Percentiles rank a stretch among this genome's conserved stretches.
These are phyloP conservation scores for Xylaria sp. DNA, from an alignment of 2,329 filamentous ascomycete species.

Conservation along the genomic window DNA sequence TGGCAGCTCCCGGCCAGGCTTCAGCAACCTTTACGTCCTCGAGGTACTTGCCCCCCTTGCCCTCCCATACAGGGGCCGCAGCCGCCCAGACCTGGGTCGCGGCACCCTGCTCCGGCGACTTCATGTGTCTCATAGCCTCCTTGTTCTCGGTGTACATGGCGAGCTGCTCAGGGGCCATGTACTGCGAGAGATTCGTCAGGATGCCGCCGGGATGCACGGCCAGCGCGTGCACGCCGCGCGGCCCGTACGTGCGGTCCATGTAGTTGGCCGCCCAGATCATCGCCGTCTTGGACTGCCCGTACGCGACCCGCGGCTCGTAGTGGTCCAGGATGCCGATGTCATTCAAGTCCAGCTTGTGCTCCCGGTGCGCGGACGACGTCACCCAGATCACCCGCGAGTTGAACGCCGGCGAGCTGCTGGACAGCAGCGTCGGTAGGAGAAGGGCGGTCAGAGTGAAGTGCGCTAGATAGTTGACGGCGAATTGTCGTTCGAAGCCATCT, in stretches of 20 bases:
- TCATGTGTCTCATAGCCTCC: constrained; percentile 37
- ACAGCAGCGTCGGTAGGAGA: constrained; percentile 55
- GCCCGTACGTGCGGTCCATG: constrained; percentile 57
- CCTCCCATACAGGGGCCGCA: constrained; percentile 55
- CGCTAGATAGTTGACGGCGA: constrained; percentile 61
- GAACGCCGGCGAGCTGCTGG: constrained; percentile 52
- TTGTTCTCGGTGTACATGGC: constrained; percentile 19
- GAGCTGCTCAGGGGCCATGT: constrained; percentile 32
- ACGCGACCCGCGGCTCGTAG: constrained; percentile 50
- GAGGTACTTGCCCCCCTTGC: constrained; percentile 60
- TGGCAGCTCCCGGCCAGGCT: not conserved
- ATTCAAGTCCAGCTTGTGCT: constrained; percentile 33
- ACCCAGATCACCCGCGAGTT: constrained; percentile 57
- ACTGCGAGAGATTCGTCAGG: constrained; percentile 44
- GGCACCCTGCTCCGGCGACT: constrained; percentile 57
- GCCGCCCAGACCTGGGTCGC: constrained; percentile 61
- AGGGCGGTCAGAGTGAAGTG: constrained; percentile 64
- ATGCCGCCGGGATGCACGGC: constrained; percentile 58
- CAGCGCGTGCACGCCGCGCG: constrained; percentile 53
- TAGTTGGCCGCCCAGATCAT: constrained; percentile 59
- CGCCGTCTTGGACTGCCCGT: constrained; percentile 58
- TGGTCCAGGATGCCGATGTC: constrained; percentile 55
- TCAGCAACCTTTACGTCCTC: constrained; percentile 54
- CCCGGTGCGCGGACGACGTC: constrained; percentile 52
- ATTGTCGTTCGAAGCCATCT: constrained; percentile 61